Evolutionary conservation across 1,139 yeast species (phyloP).

Genomic region (Taiozyma sp.): DNA sequence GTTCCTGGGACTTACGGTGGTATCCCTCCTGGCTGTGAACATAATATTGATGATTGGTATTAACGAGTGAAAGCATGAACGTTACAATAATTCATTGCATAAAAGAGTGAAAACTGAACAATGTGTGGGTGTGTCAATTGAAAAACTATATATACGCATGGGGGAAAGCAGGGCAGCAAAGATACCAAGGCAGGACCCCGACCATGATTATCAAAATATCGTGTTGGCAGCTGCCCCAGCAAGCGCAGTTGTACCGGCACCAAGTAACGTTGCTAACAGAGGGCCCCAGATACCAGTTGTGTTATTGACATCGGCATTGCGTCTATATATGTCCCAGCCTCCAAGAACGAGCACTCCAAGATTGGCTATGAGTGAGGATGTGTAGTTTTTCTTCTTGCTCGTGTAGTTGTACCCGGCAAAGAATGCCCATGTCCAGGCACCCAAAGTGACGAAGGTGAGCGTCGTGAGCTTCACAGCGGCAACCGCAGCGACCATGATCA

Average conservation of each 20-base stretch:
- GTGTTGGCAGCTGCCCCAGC: not conserved
- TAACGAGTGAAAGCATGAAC: not conserved
- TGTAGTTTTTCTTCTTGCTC: not conserved
- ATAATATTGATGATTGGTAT: constrained; percentile 26
- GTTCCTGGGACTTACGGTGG: not conserved
- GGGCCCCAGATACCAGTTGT: not conserved
- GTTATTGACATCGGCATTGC: not conserved
- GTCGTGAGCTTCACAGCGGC: not conserved
- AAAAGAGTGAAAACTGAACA: no score
- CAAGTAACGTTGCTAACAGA: not conserved
- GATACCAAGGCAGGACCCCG: not conserved
- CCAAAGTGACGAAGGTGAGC: not conserved
- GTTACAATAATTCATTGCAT: no score
- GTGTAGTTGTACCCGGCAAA: not conserved
- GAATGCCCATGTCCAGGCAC: not conserved
- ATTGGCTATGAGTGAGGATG: not conserved
- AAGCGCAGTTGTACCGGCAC: not conserved
- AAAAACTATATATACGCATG: no score
- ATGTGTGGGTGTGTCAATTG: no score
- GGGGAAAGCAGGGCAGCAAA: not conserved
- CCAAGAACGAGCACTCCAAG: not conserved
- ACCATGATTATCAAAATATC: not conserved
- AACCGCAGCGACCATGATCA: not conserved
- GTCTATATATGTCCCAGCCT: not conserved
- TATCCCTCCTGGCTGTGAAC: constrained; percentile 34